phyloP scores from a whole-genome alignment of 805 yeast species.

The Candida xiaguanensis region DNA sequence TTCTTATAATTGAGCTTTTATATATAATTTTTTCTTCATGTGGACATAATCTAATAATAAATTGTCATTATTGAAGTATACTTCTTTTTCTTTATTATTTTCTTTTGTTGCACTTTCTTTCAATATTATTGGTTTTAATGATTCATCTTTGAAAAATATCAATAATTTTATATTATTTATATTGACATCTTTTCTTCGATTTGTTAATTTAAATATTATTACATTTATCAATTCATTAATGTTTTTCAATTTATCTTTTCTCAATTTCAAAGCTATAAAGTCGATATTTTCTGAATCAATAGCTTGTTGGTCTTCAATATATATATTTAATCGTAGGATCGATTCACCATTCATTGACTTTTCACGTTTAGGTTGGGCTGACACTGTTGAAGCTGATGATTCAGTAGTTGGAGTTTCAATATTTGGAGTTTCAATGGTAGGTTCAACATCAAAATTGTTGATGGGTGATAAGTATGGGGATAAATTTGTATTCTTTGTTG shows the following conservation, averaged over 20 bases:
- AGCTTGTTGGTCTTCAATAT: not conserved
- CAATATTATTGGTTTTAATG: slow-evolving; percentile 16
- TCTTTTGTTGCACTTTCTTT: slow-evolving; percentile 8
- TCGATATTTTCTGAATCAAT: not conserved
- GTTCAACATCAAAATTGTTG: slow-evolving; percentile 3
- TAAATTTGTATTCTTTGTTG: not conserved
- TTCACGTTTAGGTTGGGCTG: not conserved
- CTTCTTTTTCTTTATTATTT: not conserved
- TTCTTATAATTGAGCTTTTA: slow-evolving; percentile 8
- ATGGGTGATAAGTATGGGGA: slow-evolving; percentile 4
- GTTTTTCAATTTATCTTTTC: slow-evolving; percentile 15
- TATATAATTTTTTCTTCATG: slow-evolving; percentile 9
- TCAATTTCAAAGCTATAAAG: slow-evolving; percentile 10
- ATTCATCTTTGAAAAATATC: slow-evolving; percentile 16
- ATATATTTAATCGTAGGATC: slow-evolving; percentile 1
- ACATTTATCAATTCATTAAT: slow-evolving; percentile 16
- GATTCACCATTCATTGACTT: not conserved
- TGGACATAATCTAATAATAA: slow-evolving; percentile 10
- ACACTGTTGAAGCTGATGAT: not conserved
- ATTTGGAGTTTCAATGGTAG: not conserved
- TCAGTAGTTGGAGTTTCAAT: not conserved
- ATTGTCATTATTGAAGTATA: slow-evolving; percentile 3
- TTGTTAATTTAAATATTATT: slow-evolving; percentile 14
- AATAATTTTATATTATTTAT: slow-evolving; percentile 13
- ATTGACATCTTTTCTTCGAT: slow-evolving; percentile 13